Evolutionary conservation across 805 yeast species (phyloP), one percentile per base, ranked within the genome.

Genomic region (Maudiozyma bulderi): DNA sequence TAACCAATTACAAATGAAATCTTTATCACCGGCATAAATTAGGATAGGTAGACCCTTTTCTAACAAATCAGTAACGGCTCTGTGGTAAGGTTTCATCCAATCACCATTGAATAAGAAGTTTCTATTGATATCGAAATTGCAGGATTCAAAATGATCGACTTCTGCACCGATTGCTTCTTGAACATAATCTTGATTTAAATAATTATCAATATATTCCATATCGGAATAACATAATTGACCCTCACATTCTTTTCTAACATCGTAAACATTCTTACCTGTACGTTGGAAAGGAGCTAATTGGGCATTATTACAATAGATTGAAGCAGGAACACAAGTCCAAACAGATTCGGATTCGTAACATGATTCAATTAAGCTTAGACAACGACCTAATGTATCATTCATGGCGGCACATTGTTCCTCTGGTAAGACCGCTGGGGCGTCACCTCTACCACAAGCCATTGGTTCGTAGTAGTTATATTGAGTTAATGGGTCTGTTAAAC

Each of bases 371-470:
- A 91, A 75, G 30, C 78, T 69, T 53, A 81, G 72, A 73, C 99
- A 91, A 65, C 91, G 80, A 44, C 87, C 88, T 59, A 85, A 77
- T 44, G 82, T 67, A 46, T 72, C 73, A 49, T 76, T 74, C 84
- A 91, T 81, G 33, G 71, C 69, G 47, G 78, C 76, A 72, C 99
- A 91, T 59, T 84, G 84, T 52, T 84, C 88, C 49, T 87, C 93
- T 37, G 78, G 70, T 55, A 89, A 72, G 5, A 88, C 87, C 13
- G 90, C 73, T 38, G 85, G 84, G 57, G 77, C 81, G 39, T 95
- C 96, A 57, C 96, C 95, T 61, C 81, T 74, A 54, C 96, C 96
- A 71, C 96, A 89, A 11, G 95, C 96, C 96, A 88, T 89, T 67
- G 95, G 95, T 64, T 84, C 82, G 66, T 84, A 86, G 68, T 78